A percentile compares a stretch with the other conserved stretches of the same genome.
Conservation (phyloP, 1,284 basidiomycete species). For the Inonotus hispidus region DNA sequence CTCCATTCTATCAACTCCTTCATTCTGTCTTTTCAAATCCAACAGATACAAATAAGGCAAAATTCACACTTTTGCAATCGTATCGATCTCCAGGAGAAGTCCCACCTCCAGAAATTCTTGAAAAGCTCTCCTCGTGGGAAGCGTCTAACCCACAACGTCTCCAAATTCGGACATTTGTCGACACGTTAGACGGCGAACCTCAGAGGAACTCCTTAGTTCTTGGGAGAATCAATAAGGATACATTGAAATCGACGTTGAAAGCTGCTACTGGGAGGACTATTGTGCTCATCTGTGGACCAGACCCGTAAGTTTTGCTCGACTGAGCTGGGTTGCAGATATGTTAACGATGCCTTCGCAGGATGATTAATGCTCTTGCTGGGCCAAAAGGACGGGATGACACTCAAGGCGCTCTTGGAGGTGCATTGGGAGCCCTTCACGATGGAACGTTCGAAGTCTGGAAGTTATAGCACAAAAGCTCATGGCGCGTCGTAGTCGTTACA, state of each 20-base stretch:
- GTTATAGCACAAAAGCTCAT: conserved; percentile 33
- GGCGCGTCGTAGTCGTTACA: not conserved
- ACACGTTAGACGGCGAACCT: conserved; percentile 36
- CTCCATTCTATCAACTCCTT: conserved; percentile 69
- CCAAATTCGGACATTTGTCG: conserved; percentile 55
- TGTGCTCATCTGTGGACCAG: conserved; percentile 75
- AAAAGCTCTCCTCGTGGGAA: conserved; percentile 44
- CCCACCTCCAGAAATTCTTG: conserved; percentile 56
- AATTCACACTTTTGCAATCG: conserved; percentile 67
- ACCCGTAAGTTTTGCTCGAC: conserved; percentile 46
- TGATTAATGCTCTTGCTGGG: conserved; percentile 70
- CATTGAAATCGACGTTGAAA: conserved; percentile 12
- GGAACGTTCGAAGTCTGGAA: conserved; percentile 56
- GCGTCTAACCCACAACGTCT: conserved; percentile 48
- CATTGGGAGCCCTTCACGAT: conserved; percentile 45
- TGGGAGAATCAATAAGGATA: conserved; percentile 46
- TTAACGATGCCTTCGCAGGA: conserved; percentile 41
- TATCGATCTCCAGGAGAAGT: conserved; percentile 55
- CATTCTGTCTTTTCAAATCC: conserved; percentile 33
- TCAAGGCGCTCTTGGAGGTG: conserved; percentile 65
- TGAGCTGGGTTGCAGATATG: not conserved
- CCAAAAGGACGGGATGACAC: conserved; percentile 71
- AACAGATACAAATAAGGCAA: conserved; percentile 33
- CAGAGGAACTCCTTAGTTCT: conserved; percentile 28
- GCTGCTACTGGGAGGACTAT: conserved; percentile 38